phyloP scores from a whole-genome alignment of 345 rosid genomes.

The Rhizophora apiculata region DNA sequence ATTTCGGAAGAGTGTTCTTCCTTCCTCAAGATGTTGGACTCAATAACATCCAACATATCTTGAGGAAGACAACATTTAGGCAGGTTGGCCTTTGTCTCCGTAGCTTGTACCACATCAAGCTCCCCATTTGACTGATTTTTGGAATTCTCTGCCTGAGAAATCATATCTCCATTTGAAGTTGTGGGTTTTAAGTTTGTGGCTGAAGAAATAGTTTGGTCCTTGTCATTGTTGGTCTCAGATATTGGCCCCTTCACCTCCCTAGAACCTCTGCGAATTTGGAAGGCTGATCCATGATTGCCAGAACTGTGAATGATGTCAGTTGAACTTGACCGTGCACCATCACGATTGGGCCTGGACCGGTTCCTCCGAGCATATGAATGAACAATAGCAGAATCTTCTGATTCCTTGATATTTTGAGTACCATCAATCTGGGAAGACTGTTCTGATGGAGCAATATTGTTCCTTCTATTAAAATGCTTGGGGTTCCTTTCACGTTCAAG shows the following conservation, averaged over 20 bases:
- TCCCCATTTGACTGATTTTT: slow-evolving; percentile 43
- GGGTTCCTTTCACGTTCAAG: slow-evolving; percentile 52
- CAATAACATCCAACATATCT: slow-evolving; percentile 37
- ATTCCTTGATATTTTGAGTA: slow-evolving; percentile 68
- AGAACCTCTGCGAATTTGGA: slow-evolving; percentile 48
- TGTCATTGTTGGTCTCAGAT: slow-evolving; percentile 55
- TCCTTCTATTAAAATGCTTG: slow-evolving; percentile 50
- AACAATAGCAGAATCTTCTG: slow-evolving; percentile 96
- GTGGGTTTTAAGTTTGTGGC: slow-evolving; percentile 40
- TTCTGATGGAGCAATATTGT: slow-evolving; percentile 50
- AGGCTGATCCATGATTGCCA: slow-evolving; percentile 63
- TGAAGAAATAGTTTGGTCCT: slow-evolving; percentile 51
- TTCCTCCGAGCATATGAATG: slow-evolving; percentile 98
- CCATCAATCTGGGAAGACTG: slow-evolving; percentile 65
- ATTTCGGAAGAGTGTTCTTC: slow-evolving; percentile 29
- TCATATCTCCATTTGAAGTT: slow-evolving; percentile 56
- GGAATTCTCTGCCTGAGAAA: slow-evolving; percentile 40
- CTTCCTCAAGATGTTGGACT: slow-evolving; percentile 34
- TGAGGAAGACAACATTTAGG: slow-evolving; percentile 36
- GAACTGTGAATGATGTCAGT: slow-evolving; percentile 64
- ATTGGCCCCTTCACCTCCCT: slow-evolving; percentile 52
- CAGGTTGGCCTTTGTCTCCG: slow-evolving; percentile 31
- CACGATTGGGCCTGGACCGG: slow-evolving; percentile 81
- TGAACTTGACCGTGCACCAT: slow-evolving; percentile 75
- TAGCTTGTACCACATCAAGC: slow-evolving; percentile 44